Base-by-base conservation (phyloP, 768 basidiomycete genomes). In the Russula compacta region DNA sequence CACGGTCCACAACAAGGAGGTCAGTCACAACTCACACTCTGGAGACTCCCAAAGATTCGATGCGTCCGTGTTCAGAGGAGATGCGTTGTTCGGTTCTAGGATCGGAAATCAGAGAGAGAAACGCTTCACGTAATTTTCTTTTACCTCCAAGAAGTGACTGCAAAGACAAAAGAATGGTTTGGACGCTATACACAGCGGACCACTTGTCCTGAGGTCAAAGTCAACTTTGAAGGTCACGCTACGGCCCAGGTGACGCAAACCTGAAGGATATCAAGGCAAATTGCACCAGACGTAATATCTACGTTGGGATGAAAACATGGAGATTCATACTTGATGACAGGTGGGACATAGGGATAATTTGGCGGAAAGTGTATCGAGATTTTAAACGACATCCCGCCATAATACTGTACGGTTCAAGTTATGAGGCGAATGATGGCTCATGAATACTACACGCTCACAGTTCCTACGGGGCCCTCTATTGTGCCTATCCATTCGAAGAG, bases 221-320 rank as follows among this genome's bases (percentile, higher is more conserved):
- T 53, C 50, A 32, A 50, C 29, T 53, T 53, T 35, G n/a, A 44
- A 36, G 49, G 44, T 51, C 52, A 39, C 40, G 60, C 21, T 44
- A 17, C 52, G 33, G 29, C 24, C 40, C 15, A 4, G 29, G 39
- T 29, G 21, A 42, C 0, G 71, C 75, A 15, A 60, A 83, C 89
- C 80, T 94, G 89, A 49, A 95, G 75, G 67, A 95, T 94, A 70
- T 95, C 92, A 46, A 93, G 77, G 72, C 89, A 93, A 65, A 92
- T 92, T 21, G 85, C 81, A 40, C 89, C 89, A 43, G 82, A 79
- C 14, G 73, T 76, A 51, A 93, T 81, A 71, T 93, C 91, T 39
- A 95, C 89, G 67, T 95, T 95, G 8, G 93, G 92, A 69, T 95
- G 92, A 75, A 82, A 95, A 75, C 92, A 93, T 6, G 90, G 89